Evolutionary conservation across 2,329 filamentous ascomycete genomes (phyloP).

Genomic region (Aspergillus uvarum): DNA sequence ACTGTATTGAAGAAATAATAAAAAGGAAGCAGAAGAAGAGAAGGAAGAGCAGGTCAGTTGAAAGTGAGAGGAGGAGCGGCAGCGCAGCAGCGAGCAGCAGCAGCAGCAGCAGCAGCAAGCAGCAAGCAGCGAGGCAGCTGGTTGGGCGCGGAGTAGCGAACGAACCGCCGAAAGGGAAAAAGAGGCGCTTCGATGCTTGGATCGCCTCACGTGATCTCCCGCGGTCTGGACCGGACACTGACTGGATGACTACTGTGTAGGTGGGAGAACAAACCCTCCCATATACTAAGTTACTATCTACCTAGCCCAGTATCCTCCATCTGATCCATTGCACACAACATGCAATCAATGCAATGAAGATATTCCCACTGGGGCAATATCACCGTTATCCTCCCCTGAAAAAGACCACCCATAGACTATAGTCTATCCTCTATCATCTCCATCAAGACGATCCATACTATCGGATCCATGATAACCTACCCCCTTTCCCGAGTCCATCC

Average conservation of each 20-base stretch:
- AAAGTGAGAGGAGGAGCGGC: neutral
- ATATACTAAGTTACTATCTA: neutral
- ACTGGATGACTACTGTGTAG: too few species aligned
- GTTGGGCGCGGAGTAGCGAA: conserved; percentile 9
- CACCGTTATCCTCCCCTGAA: neutral
- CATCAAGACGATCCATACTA: too few species aligned
- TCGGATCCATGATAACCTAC: neutral
- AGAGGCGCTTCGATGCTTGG: conserved; percentile 15
- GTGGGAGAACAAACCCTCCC: too few species aligned
- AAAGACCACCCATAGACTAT: neutral
- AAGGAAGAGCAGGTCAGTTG: too few species aligned
- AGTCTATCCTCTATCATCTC: too few species aligned
- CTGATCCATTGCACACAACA: neutral
- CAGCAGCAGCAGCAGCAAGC: neutral
- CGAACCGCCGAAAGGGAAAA: conserved; percentile 9
- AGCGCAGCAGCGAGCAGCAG: neutral
- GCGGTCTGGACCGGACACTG: conserved; percentile 17
- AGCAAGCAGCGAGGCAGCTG: conserved; percentile 1
- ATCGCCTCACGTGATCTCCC: conserved; percentile 21
- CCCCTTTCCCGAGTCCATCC: neutral
- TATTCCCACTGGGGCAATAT: neutral
- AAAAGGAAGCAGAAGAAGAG: neutral
- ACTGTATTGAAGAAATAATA: neutral
- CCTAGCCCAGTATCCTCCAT: neutral
- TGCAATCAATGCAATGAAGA: neutral